phyloP scores from a whole-genome alignment of 169 alveolate genomes.

The Ichthyophthirius multifiliis region DNA sequence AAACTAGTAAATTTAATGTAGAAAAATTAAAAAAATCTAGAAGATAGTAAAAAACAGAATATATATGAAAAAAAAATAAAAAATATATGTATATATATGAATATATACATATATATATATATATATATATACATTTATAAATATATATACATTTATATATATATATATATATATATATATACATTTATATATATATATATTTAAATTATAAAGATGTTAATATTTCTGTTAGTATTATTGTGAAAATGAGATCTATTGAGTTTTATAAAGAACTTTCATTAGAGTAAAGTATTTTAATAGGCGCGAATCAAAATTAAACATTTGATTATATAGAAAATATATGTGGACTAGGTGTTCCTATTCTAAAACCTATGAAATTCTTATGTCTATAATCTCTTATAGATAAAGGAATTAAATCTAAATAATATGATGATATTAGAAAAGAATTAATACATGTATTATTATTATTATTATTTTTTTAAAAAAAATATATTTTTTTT shows the following conservation, averaged over 20 bases:
- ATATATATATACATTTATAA: too few relatives aligned
- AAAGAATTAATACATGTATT: slow-evolving; percentile 27
- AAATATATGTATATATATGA: too few relatives aligned
- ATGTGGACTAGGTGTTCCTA: slow-evolving; percentile 3
- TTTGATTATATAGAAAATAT: slow-evolving; percentile 28
- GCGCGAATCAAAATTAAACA: slow-evolving; percentile 11
- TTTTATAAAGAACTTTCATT: slow-evolving; percentile 15
- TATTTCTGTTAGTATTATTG: neutral
- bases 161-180: too few relatives aligned
- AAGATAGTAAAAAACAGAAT: slow-evolving; percentile 7
- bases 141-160: too few relatives aligned
- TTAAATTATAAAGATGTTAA: slow-evolving; percentile 14
- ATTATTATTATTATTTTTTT: neutral
- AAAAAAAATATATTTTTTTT: too few relatives aligned
- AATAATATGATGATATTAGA: slow-evolving; percentile 19
- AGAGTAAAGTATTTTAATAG: slow-evolving; percentile 26
- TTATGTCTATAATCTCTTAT: slow-evolving; percentile 2
- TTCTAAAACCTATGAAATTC: slow-evolving; percentile 15
- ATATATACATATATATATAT: too few relatives aligned
- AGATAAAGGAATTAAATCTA: slow-evolving; percentile 23
- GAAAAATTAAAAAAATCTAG: neutral
- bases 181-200: too few relatives aligned
- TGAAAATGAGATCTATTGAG: slow-evolving; percentile 16
- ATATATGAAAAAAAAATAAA: too few relatives aligned
- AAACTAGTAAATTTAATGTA: neutral